Base-by-base conservation (phyloP, 1,284 basidiomycete genomes). In the Moniliella sp. region DNA sequence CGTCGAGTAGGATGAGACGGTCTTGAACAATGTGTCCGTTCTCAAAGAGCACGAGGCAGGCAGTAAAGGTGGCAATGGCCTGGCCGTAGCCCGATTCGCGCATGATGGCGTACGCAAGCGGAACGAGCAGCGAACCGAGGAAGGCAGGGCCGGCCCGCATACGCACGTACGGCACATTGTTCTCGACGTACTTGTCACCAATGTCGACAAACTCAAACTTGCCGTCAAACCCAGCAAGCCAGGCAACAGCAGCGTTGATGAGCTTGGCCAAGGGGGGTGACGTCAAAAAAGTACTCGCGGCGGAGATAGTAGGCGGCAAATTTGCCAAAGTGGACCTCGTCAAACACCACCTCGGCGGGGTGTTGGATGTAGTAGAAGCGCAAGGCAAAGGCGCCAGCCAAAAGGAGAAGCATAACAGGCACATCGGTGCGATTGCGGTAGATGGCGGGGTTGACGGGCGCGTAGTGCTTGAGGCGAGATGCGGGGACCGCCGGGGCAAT, bases 21-120 rank as follows among this genome's bases (percentile, higher is more conserved):
- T 82, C 82, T 61, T 99, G 88, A 1, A 81, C 73, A 51, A 97
- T 69, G 61, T 99, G 91, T 1, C 79, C 88, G 54, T 93, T 99
- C 62, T 99, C 91, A 25, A 94, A 80, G 3, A 88, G 65, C 42
- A 97, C 63, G 13, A 97, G 66, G 31, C 65, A 64, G 1, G 88
- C 82, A 28, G 82, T 84, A 56, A 94, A 82, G 0, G 79, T 73
- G 3, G 80, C 74, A 36, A 93, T 75, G 28, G 80, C 66, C 8
- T 81, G 77, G 1, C 84, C 83, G 61, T 88, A 88, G 4, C 91
- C 91, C 38, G 78, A 79, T 65, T 94, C 82, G 61, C 91, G 78
- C 91, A 97, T 94, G 61, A 86, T 94, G 11, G 72, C 76, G 57
- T 86, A 99, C 2, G 97, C 75, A 42, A 97, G 65, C 0, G 86